phyloP scores from a whole-genome alignment of 1,284 basidiomycete genomes.

The Sanghuangporus baumii region DNA sequence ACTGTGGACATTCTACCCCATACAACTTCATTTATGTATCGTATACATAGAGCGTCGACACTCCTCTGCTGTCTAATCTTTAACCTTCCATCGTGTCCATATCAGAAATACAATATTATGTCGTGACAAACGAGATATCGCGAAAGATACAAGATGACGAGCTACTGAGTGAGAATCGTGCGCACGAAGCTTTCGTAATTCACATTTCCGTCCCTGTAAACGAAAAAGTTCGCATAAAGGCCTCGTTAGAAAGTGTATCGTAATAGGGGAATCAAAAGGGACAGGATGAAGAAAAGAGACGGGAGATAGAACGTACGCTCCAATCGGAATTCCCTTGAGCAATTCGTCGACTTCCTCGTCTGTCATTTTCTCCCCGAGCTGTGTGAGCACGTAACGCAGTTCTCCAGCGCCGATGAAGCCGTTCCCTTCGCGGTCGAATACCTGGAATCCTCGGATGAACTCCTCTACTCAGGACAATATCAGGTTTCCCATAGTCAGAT shows the following conservation, averaged over 20 bases:
- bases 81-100: background rate
- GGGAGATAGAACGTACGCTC: constrained; percentile 52
- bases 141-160: background rate
- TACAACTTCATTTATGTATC: background rate
- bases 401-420: constrained; percentile 93
- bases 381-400: constrained; percentile 92
- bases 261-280: background rate
- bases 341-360: constrained; percentile 98
- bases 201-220: constrained; percentile 87
- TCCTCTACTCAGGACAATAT: constrained; percentile 60
- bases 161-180: constrained; percentile 81
- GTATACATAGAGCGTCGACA: background rate
- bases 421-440: constrained; percentile 98
- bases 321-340: constrained; percentile 89
- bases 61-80: background rate
- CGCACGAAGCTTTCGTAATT: constrained; percentile 97
- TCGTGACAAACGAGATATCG: background rate
- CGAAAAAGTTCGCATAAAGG: background rate
- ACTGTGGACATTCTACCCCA: background rate
- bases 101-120: background rate
- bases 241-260: constrained; percentile 19
- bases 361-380: constrained; percentile 95
- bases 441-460: constrained; percentile 98
- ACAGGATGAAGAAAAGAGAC: background rate
- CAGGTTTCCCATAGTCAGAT: background rate